Evolutionary conservation across 495 filamentous ascomycete species (phyloP).

Genomic region (Staphylotrichum tortipilum): DNA sequence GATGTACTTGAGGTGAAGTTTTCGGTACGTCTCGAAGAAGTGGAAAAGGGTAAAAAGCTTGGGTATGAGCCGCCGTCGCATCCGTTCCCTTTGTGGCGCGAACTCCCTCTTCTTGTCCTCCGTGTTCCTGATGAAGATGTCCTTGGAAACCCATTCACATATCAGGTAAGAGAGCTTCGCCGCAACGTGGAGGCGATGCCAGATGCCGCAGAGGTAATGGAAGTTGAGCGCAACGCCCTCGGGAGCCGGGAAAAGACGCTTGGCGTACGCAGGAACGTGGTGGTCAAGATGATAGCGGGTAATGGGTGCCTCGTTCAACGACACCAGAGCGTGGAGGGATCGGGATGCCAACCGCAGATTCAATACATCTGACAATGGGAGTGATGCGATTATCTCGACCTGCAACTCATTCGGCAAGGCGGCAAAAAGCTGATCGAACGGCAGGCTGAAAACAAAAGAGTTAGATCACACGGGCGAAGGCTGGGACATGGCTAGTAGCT

Average conservation of each 20-base stretch:
- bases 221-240: constrained; percentile 37
- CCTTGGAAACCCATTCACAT: constrained; percentile 47
- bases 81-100: constrained; percentile 45
- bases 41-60: constrained; percentile 49
- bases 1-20: constrained; percentile 45
- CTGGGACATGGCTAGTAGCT: background rate
- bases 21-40: constrained; percentile 51
- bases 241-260: constrained; percentile 42
- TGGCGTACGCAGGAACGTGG: constrained; percentile 44
- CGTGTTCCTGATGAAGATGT: constrained; percentile 45
- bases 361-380: constrained; percentile 46
- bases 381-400: constrained; percentile 46
- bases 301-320: constrained; percentile 47
- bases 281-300: constrained; percentile 47
- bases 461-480: constrained; percentile 6
- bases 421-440: constrained; percentile 44
- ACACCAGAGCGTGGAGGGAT: constrained; percentile 45
- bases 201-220: constrained; percentile 50
- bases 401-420: constrained; percentile 47
- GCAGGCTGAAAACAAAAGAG: constrained; percentile 14
- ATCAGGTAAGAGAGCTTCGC: constrained; percentile 46
- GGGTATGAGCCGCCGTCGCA: constrained; percentile 48
- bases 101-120: constrained; percentile 41
- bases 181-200: constrained; percentile 50
- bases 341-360: constrained; percentile 45